phyloP scores from a whole-genome alignment of 2,329 filamentous ascomycete genomes.

The Fusarium globosum region DNA sequence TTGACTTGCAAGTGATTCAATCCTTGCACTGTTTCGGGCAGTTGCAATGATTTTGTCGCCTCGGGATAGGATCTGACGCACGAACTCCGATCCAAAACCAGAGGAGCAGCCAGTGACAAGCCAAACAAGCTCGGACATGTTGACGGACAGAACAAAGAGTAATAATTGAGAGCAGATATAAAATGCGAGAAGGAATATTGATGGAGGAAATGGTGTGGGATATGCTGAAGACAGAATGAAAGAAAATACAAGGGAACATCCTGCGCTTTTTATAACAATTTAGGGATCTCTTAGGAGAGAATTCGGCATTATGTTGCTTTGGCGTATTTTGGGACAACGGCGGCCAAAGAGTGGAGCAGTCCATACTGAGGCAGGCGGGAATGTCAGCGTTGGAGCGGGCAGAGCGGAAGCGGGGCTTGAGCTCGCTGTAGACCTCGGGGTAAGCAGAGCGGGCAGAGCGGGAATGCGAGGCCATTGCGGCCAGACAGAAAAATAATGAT shows the following conservation, averaged over 20 bases:
- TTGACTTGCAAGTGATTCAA: not conserved
- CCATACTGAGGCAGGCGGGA: not conserved
- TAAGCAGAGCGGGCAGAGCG: not conserved
- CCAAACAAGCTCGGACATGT: conserved; percentile 47
- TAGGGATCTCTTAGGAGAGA: fast-evolving
- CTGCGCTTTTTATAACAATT: not conserved
- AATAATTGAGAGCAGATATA: too few species aligned
- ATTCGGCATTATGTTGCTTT: too few species aligned
- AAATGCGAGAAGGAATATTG: too few species aligned
- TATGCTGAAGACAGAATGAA: fast-evolving
- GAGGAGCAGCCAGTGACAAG: conserved; percentile 50
- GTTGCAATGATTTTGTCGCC: conserved; percentile 49
- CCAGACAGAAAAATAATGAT: not conserved
- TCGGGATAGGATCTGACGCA: conserved; percentile 37
- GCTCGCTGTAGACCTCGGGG: not conserved
- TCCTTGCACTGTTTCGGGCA: conserved; percentile 42
- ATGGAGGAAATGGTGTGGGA: too few species aligned
- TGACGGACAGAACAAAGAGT: not conserved
- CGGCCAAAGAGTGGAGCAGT: not conserved
- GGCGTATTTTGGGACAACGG: too few species aligned
- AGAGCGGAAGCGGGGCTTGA: not conserved
- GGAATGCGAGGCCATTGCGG: not conserved
- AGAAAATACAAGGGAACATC: fast-evolving
- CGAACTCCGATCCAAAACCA: conserved; percentile 46
- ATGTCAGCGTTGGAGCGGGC: not conserved